Base-by-base conservation (phyloP, 2,329 filamentous ascomycete genomes). In the Epichloe gansuensis region DNA sequence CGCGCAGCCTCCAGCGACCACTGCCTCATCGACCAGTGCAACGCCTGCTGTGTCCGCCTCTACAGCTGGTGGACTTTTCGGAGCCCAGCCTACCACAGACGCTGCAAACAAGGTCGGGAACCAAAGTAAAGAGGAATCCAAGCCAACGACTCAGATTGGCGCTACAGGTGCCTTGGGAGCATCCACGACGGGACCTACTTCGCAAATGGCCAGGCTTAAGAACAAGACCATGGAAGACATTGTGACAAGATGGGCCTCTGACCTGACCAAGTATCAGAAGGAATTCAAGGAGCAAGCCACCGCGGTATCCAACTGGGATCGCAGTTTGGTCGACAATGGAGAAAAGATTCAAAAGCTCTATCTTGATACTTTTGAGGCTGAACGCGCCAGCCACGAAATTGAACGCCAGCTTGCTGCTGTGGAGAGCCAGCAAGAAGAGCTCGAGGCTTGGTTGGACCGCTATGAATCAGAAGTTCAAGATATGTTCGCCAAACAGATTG, bases 171-270 rank as follows among this genome's bases (percentile, higher is more conserved):
- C 65, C 31, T 71, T 91, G 48, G 82, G 81, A 17, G 81, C 83
- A 31, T 94, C 90, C 1, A 95, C 88, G 3, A 76, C 81, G 37
- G 91, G 91, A 0, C 89, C 91, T 1, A 75, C 84, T 3, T 91
- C 93, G 15, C 85, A 90, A 53, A 82, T 94, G 62, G 93, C 91
- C 4, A 85, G 93, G 31, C 76, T 98, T 39, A 95, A 95, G 75
- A 95, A 96, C 70, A 97, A 95, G 73, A 95, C 91, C 0, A 96
- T 98, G 87, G 93, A 98, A 64, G 93, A 98, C 67, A 96, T 98
- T 58, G 90, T 98, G 59, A 96, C 89, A 4, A 83, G 90, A 35
- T 98, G 93, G 93, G 93, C 93, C 2, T 89, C 90, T 0, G 93
- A 97, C 64, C 75, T 98, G 48, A 86, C 90, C 51, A 94, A 95